These are phyloP conservation scores for Dothiorella sarmentorum DNA, from an alignment of 2,329 filamentous ascomycete species.

Conservation along the genomic window DNA sequence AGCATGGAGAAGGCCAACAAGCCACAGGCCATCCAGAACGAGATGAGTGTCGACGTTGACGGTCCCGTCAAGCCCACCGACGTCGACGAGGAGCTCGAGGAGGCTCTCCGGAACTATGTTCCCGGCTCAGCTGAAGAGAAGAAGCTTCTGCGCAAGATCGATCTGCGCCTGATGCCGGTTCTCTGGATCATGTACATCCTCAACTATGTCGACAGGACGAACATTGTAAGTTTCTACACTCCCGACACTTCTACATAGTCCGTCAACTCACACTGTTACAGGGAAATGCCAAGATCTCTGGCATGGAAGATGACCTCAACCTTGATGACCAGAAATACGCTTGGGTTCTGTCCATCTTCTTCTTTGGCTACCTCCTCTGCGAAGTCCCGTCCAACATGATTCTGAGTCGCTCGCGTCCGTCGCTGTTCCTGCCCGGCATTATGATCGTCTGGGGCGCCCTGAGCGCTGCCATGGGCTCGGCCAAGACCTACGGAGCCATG, in stretches of 20 bases:
- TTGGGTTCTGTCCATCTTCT: slow-evolving; percentile 58
- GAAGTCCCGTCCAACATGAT: slow-evolving; percentile 59
- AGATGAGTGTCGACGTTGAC: slow-evolving; percentile 2
- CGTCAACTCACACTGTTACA: not conserved
- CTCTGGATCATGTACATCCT: slow-evolving; percentile 73
- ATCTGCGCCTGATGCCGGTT: slow-evolving; percentile 63
- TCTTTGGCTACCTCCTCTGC: slow-evolving; percentile 49
- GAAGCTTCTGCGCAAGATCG: slow-evolving; percentile 66
- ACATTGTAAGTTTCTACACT: slow-evolving; percentile 47
- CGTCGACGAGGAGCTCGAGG: slow-evolving; percentile 13
- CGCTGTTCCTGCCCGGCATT: slow-evolving; percentile 41
- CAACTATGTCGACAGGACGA: slow-evolving; percentile 69
- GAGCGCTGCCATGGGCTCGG: slow-evolving; percentile 50
- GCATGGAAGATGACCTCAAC: slow-evolving; percentile 41
- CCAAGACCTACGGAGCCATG: slow-evolving; percentile 45
- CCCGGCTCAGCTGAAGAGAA: slow-evolving; percentile 42
- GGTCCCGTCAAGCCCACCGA: not conserved
- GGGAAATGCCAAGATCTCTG: slow-evolving; percentile 40
- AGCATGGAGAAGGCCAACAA: slow-evolving; percentile 8
- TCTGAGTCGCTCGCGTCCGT: slow-evolving; percentile 56
- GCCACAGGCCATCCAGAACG: slow-evolving; percentile 3
- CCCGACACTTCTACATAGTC: not conserved
- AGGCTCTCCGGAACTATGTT: slow-evolving; percentile 16
- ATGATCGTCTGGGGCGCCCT: slow-evolving; percentile 51
- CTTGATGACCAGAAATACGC: slow-evolving; percentile 35